Conservation (phyloP, 2,329 filamentous ascomycete species). For the Myriosclerotinia curreyana region DNA sequence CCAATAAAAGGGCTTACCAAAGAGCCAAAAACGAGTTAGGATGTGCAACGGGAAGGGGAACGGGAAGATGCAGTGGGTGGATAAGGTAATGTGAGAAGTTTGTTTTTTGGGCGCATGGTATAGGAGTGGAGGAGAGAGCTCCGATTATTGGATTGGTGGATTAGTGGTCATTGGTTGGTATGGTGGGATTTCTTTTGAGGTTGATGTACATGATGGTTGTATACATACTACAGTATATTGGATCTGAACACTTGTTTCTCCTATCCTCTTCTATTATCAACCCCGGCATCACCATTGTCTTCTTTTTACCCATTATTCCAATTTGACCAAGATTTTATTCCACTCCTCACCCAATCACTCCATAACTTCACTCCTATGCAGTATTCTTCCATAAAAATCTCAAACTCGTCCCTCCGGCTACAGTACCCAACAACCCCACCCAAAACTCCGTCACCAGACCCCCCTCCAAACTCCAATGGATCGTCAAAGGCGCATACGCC, state of each 20-base stretch:
- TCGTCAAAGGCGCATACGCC: slow-evolving; percentile 76
- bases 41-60: too few species aligned
- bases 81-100: too few species aligned
- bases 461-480: slow-evolving; percentile 75
- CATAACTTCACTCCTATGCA: slow-evolving; percentile 1
- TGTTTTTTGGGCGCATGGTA: too few species aligned
- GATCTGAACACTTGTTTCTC: slow-evolving; percentile 2
- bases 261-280: background rate
- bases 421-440: slow-evolving; percentile 56
- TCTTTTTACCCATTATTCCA: background rate
- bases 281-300: background rate
- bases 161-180: background rate
- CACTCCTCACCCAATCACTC: background rate
- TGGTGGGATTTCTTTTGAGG: background rate
- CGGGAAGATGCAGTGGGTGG: too few species aligned
- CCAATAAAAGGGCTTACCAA: too few species aligned
- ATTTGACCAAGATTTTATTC: background rate
- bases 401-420: slow-evolving; percentile 47
- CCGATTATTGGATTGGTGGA: too few species aligned
- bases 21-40: too few species aligned
- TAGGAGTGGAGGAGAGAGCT: too few species aligned
- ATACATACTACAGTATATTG: slow-evolving; percentile 1
- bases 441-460: slow-evolving; percentile 59
- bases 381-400: slow-evolving; percentile 45
- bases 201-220: background rate